Base-by-base conservation (phyloP, 371 early-diverging fungal genomes). In the Mucor piriformis region DNA sequence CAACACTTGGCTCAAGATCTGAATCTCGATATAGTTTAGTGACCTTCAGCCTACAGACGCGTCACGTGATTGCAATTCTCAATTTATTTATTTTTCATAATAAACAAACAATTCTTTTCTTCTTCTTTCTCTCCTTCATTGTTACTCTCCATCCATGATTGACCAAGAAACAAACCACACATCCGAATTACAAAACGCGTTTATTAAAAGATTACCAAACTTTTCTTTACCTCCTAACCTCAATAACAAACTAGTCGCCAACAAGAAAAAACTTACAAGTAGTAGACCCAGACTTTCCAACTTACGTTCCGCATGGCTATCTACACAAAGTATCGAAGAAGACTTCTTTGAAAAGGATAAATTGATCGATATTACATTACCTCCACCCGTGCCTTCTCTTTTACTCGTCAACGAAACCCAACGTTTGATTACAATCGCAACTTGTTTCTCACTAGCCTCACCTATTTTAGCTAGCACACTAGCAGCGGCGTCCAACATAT, bases 301-400 rank as follows among this genome's bases (percentile, higher is more conserved):
- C 21, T 37, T 75, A 35, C 60, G 67, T 4, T 72, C 75, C 2
- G 57, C 38, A 0, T 72, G 72, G 72, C 27, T 66, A n/a, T 64
- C 69, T 0, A 64, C 59, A 29, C 50, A 50, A 38, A 54, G 18
- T n/a, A 37, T 38, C 7, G 52, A 59, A 37, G 54, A 56, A 16
- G 44, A 40, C 29, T 32, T 43, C 2, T 46, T 40, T 59, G 34
- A 46, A n/a, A 40, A 61, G 16, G 53, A 61, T 25, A 57, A 55
- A 40, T 27, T 23, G 7, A 52, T 64, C 6, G 42, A 64, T 15
- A 64, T 64, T 5, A 33, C 33, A 3, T 40, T 65, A 16, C 56
- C 60, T 1, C 10, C 54, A 18, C 43, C 55, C 50, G 21, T 33
- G 10, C 18, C 16, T 27, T 20, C 43, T 43, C 4, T 4, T 38